Base-by-base conservation (phyloP, 2,329 filamentous ascomycete species). In the Chaetothyriales sp. region DNA sequence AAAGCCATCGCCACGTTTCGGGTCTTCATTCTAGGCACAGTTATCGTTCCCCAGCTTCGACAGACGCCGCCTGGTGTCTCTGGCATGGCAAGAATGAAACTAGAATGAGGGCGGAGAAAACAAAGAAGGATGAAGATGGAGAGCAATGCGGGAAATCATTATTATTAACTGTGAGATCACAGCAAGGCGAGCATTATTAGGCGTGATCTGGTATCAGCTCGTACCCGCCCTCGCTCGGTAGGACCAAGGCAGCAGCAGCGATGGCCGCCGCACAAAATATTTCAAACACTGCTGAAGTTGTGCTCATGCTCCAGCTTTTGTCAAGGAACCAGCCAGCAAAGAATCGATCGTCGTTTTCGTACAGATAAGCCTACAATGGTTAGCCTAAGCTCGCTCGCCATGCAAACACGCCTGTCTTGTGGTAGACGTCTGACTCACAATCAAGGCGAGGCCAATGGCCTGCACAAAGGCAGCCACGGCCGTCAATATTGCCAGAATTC, bases 201-300 rank as follows among this genome's bases (percentile, higher is more conserved):
- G 49, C 54, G 37, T 65, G 62, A 49, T 72, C 70, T 6, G 73
- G 80, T 64, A 82, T 87, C 56, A 86, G 77, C 65, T 94, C 86
- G 70, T 95, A 95, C 51, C 87, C 89, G 62, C 85, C 86, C 65
- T 95, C 89, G 0, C 81, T 77, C 0, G 87, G 84, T 44, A 95
- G 72, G 19, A 85, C 67, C 54, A 81, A 79, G 4, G 83, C 84
- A 1, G 86, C 85, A 9, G 80, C 69, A 1, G 77, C 72, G 50
- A 95, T 72, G 10, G 77, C 80, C 13, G 73, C 63, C 0, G 72
- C 73, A 52, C 77, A 74, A 15, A 80, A 55, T 33, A 77, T 58
- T 54, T 77, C 68, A 2, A 80, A 64, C 50, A 68, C 71, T 77
- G 78, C 82, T 59, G 77, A 80, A 22, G 77, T 70, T 20, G 77